Evolutionary conservation across 2,329 filamentous ascomycete species (phyloP).

Genomic region (Monosporascus sp.): DNA sequence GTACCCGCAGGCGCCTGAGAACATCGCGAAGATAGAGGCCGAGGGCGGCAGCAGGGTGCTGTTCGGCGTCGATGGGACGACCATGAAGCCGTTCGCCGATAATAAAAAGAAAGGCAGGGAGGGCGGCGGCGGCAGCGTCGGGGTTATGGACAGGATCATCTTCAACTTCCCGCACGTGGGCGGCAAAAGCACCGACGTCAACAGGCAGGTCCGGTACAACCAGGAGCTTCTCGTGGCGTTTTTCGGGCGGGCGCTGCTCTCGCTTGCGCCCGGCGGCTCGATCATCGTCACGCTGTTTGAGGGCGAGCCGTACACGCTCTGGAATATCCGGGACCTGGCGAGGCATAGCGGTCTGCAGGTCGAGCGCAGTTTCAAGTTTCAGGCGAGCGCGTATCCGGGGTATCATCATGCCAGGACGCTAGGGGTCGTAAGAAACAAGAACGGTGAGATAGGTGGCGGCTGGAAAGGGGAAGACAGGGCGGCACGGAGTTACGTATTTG

Average conservation of each 20-base stretch:
- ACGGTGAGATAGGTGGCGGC: constrained; percentile 36
- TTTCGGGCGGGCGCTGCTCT: constrained; percentile 49
- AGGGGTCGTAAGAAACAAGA: constrained; percentile 52
- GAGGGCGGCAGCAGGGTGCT: constrained; percentile 40
- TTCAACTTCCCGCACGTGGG: constrained; percentile 99
- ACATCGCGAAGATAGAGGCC: constrained; percentile 48
- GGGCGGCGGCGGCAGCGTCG: constrained; percentile 4
- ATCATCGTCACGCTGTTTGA: constrained; percentile 89
- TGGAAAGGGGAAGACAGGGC: constrained; percentile 49
- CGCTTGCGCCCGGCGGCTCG: constrained; percentile 50
- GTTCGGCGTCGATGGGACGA: constrained; percentile 64
- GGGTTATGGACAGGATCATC: constrained; percentile 67
- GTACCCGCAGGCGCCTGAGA: constrained; percentile 63
- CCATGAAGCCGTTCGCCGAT: constrained; percentile 46
- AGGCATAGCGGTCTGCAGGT: constrained; percentile 70
- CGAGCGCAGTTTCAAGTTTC: constrained; percentile 64
- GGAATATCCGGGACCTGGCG: constrained; percentile 87
- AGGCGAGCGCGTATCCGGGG: constrained; percentile 61
- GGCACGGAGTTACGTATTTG: constrained; percentile 57
- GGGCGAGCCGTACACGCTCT: constrained; percentile 87
- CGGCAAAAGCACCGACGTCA: constrained; percentile 86
- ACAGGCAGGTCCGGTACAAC: constrained; percentile 89
- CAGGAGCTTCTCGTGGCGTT: constrained; percentile 71
- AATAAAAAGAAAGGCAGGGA: constrained; percentile 27
- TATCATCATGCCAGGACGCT: constrained; percentile 71